Conservation (phyloP, 805 yeast species). For the Metschnikowia gelsemii region DNA sequence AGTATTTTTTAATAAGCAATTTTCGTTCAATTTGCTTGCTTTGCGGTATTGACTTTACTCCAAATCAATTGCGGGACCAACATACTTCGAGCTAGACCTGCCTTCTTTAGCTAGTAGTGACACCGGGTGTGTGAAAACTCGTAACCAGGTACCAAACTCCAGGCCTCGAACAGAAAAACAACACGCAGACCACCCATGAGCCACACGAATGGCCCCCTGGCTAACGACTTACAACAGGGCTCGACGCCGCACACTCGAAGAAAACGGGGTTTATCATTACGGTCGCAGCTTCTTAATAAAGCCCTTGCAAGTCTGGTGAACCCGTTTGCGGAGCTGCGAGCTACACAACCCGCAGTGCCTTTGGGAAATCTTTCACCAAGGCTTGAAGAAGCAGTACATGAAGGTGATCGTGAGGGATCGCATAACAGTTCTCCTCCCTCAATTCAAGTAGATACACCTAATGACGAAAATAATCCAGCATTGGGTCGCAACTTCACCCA, state of each 20-base stretch:
- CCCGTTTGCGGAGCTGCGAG: slow-evolving; percentile 26
- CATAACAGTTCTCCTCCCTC: slow-evolving; percentile 2
- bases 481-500: too few relatives aligned
- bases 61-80: too few relatives aligned
- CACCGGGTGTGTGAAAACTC: too few relatives aligned
- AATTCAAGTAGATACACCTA: slow-evolving; percentile 13
- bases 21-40: background rate
- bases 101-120: too few relatives aligned
- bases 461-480: background rate
- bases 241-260: slow-evolving; percentile 33
- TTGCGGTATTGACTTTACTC: too few relatives aligned
- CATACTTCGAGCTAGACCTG: too few relatives aligned
- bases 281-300: slow-evolving; percentile 63
- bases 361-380: slow-evolving; percentile 7
- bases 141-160: too few relatives aligned
- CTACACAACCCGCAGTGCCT: slow-evolving; percentile 6
- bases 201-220: background rate
- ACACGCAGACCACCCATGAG: background rate
- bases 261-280: slow-evolving; percentile 62
- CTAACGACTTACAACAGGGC: slow-evolving; percentile 1
- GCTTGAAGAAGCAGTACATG: slow-evolving; percentile 9
- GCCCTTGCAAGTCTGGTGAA: slow-evolving; percentile 23
- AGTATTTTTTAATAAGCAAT: background rate
- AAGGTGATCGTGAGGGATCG: too few relatives aligned
- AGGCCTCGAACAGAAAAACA: background rate